phyloP scores from a whole-genome alignment of 1,284 basidiomycete species.

The Athelia sp. region DNA sequence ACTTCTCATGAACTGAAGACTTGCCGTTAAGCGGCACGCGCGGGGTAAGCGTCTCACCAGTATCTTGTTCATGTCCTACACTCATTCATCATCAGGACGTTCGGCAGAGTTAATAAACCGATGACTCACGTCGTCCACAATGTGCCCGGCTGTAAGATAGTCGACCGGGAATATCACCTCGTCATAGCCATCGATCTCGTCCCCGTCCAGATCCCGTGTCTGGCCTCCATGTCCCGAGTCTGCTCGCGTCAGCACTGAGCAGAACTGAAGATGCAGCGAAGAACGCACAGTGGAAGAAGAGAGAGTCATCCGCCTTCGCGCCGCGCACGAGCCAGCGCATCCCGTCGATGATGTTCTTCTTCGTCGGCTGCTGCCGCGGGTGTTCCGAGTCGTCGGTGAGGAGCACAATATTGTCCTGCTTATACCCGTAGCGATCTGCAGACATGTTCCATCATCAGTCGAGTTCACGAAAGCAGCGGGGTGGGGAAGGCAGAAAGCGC shows the following conservation, averaged over 20 bases:
- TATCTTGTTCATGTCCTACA: background rate
- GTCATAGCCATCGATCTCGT: conserved; percentile 62
- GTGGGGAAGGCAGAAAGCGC: background rate
- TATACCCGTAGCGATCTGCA: conserved; percentile 61
- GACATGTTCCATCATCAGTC: background rate
- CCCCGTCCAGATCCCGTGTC: conserved; percentile 64
- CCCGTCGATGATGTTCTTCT: conserved; percentile 74
- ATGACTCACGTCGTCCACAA: background rate
- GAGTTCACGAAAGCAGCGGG: background rate
- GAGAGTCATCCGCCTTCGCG: conserved; percentile 72
- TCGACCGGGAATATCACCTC: conserved; percentile 35
- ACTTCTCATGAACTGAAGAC: conserved; percentile 17
- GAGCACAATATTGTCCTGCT: conserved; percentile 68
- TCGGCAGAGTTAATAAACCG: background rate
- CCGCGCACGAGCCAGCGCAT: conserved; percentile 86
- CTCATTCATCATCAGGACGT: background rate
- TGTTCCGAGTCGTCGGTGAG: conserved; percentile 71
- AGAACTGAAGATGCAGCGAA: conserved; percentile 1
- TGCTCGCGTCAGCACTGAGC: conserved; percentile 16
- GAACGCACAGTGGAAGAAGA: conserved; percentile 83
- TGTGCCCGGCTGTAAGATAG: background rate
- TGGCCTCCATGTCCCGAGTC: conserved; percentile 86
- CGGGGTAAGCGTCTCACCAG: conserved; percentile 41
- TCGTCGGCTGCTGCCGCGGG: conserved; percentile 63
- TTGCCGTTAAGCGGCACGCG: conserved; percentile 68